Base-by-base conservation (phyloP, 345 rosid species). In the Gossypium raimondii region DNA sequence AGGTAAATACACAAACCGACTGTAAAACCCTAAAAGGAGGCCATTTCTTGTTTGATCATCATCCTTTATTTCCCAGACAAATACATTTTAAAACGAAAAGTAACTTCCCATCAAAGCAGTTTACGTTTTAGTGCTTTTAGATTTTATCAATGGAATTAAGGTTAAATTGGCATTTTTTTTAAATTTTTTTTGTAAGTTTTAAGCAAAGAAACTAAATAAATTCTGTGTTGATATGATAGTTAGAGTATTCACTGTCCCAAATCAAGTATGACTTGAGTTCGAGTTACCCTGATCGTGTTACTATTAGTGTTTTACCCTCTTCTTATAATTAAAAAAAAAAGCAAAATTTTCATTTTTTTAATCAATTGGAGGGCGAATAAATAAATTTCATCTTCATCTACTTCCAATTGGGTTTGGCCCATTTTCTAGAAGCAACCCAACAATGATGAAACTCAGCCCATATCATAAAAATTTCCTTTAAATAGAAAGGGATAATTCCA, bases 211-310 rank as follows among this genome's bases (percentile, higher is more conserved):
- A 68, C 24, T 29, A 29, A 29, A 29, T 29, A 29, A 29, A 29
- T 29, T 29, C 4, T 29, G 1, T 29, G 1, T 4, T 34, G 6
- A 34, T 34, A 0, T 4, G 1, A 34, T 34, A 1, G 1, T 34
- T 34, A 4, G 6, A 3, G 0, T 34, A 34, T 4, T 34, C 38
- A 34, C 38, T 4, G 38, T 4, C 0, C 4, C 34, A 29, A 29
- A 4, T 29, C 34, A 29, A 29, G 0, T 29, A 29, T 0, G 4
- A 29, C 0, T 0, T 29, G 0, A 0, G 0, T 29, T 29, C 6
- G 6, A 34, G 1, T 34, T 34, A 34, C 1, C 6, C 1, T 34
- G 4, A 0, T 34, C 6, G 6, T 34, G 1, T 34, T 34, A 34
- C 6, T 34, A 4, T 34, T 34, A 34, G 1, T 34, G 0, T 34